Evolutionary conservation across 805 yeast genomes (phyloP).

Genomic region (Hanseniaspora thailandica): DNA sequence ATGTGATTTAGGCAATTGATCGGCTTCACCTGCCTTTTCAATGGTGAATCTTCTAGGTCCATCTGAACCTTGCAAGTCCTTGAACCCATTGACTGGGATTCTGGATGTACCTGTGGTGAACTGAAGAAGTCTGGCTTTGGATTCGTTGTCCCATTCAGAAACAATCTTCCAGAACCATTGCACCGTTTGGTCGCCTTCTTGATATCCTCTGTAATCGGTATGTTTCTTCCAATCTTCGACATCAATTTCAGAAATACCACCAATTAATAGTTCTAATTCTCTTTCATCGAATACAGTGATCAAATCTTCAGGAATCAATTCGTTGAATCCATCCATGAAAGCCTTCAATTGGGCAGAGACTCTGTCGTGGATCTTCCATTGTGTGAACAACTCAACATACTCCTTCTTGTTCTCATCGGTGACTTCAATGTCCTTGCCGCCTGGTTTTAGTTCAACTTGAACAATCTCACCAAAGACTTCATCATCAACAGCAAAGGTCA

Average conservation of each 20-base stretch:
- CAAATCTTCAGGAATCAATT: constrained; percentile 89
- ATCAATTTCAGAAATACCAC: constrained; percentile 96
- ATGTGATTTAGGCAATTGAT: constrained; percentile 91
- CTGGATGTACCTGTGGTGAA: constrained; percentile 98
- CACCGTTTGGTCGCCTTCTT: constrained; percentile 88
- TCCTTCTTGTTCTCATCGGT: constrained; percentile 91
- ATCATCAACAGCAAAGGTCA: constrained; percentile 81
- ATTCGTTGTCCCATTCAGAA: constrained; percentile 90
- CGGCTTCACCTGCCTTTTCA: constrained; percentile 91
- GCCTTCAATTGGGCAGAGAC: constrained; percentile 94
- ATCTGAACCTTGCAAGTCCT: constrained; percentile 96
- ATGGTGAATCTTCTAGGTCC: constrained; percentile 98
- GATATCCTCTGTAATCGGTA: constrained; percentile 96
- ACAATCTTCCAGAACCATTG: constrained; percentile 99
- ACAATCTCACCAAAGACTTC: constrained; percentile 91
- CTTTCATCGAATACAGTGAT: constrained; percentile 96
- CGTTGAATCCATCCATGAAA: constrained; percentile 93
- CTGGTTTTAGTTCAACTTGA: constrained; percentile 77
- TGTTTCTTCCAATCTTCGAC: constrained; percentile 98
- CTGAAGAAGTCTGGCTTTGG: constrained; percentile 86
- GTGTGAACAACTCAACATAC: constrained; percentile 86
- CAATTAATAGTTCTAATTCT: constrained; percentile 89
- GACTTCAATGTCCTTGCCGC: constrained; percentile 81
- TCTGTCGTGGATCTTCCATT: constrained; percentile 88
- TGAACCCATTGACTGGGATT: constrained; percentile 97